Evolutionary conservation across 495 filamentous ascomycete species (phyloP).

Genomic region (Aspergillus nanangensis): DNA sequence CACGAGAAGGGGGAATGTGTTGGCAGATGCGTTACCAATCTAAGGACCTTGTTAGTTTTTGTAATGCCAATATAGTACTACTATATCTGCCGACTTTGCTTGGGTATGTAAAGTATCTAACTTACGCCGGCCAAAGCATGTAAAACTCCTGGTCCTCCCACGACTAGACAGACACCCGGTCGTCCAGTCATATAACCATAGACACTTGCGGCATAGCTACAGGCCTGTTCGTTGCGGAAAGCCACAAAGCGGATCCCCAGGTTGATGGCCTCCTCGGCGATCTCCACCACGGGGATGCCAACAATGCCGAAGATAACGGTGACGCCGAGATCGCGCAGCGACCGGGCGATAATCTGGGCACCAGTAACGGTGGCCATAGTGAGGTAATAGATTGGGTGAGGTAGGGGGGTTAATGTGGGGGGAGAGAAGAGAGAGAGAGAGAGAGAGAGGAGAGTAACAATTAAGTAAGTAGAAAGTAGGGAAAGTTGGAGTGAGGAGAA

Average conservation of each 20-base stretch:
- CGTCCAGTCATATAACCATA: slow-evolving; percentile 63
- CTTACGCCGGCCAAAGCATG: slow-evolving; percentile 58
- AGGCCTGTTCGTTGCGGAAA: slow-evolving; percentile 65
- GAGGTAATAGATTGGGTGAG: no score
- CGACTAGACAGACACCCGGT: slow-evolving; percentile 59
- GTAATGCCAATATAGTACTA: background rate
- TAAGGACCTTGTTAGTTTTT: slow-evolving; percentile 11
- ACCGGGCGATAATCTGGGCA: slow-evolving; percentile 54
- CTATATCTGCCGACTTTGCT: no score
- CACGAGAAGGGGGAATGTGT: slow-evolving; percentile 56
- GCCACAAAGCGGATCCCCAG: slow-evolving; percentile 61
- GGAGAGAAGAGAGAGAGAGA: background rate
- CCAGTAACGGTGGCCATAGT: slow-evolving; percentile 42
- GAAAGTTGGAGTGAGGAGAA: background rate
- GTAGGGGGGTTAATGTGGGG: background rate
- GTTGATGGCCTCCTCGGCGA: slow-evolving; percentile 59
- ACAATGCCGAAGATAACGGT: slow-evolving; percentile 61
- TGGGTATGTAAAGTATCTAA: slow-evolving; percentile 1
- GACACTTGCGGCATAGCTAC: slow-evolving; percentile 57
- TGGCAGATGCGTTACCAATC: slow-evolving; percentile 53
- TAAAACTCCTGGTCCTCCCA: slow-evolving; percentile 61
- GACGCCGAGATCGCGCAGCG: slow-evolving; percentile 51
- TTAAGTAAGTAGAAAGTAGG: background rate
- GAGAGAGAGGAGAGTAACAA: background rate
- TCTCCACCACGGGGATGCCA: slow-evolving; percentile 61